These are phyloP conservation scores for Colletotrichum salicis DNA, from an alignment of 2,329 filamentous ascomycete species.

Conservation along the genomic window DNA sequence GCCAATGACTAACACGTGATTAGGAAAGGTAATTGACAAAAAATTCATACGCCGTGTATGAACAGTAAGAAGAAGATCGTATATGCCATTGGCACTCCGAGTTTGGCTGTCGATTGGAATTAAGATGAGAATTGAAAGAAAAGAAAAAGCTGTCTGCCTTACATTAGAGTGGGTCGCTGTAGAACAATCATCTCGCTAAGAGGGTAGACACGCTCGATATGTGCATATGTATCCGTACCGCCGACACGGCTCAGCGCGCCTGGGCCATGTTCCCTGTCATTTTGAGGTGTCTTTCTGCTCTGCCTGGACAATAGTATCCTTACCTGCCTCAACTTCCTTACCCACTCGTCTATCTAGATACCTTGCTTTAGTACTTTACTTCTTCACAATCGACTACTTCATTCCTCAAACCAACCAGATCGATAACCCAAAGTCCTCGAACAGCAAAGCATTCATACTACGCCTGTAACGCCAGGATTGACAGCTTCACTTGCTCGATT, in stretches of 20 bases:
- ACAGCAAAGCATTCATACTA: neutral
- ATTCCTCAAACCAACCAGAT: neutral
- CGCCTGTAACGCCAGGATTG: no score
- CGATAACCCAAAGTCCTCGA: neutral
- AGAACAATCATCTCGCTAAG: slow-evolving; percentile 18
- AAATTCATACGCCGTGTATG: neutral
- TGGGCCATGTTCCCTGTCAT: neutral
- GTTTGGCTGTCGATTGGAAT: neutral
- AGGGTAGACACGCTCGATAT: neutral
- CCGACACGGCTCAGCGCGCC: neutral
- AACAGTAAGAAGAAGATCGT: neutral
- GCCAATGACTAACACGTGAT: neutral
- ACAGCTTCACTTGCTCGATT: neutral
- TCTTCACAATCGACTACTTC: neutral
- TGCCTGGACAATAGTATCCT: neutral
- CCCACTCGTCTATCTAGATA: neutral
- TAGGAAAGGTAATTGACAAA: neutral
- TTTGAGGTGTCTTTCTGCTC: neutral
- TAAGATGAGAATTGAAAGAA: neutral
- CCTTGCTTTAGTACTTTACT: neutral
- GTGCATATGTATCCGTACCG: neutral
- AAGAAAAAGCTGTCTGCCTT: slow-evolving; percentile 21
- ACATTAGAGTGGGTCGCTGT: slow-evolving; percentile 30
- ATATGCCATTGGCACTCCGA: slow-evolving; percentile 9
- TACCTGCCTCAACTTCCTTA: neutral